Evolutionary conservation across 495 filamentous ascomycete genomes (phyloP).

Genomic region (Schizothecium vesticola): DNA sequence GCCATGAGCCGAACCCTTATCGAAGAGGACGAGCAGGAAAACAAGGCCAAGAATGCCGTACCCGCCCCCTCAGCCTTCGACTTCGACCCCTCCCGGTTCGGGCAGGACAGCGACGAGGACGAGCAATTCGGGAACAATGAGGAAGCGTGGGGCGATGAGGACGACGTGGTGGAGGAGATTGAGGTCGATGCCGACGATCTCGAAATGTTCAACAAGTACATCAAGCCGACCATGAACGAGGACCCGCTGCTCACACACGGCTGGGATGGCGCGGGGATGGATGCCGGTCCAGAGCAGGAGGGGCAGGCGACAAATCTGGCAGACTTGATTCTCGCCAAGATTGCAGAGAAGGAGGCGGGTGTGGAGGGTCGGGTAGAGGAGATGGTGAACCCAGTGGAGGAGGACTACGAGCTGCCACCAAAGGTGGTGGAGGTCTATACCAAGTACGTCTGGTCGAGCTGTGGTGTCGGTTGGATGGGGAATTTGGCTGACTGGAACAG

Average conservation of each 20-base stretch:
- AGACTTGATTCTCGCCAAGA: slow-evolving; percentile 88
- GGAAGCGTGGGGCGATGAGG: slow-evolving; percentile 62
- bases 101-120: slow-evolving; percentile 30
- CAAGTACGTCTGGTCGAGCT: slow-evolving; percentile 52
- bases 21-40: slow-evolving; percentile 56
- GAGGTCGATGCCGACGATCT: slow-evolving; percentile 88
- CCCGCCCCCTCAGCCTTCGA: slow-evolving; percentile 35
- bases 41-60: slow-evolving; percentile 5
- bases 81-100: slow-evolving; percentile 38
- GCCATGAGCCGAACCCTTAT: slow-evolving; percentile 77
- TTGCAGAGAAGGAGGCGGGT: slow-evolving; percentile 81
- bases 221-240: slow-evolving; percentile 54
- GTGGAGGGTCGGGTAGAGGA: slow-evolving; percentile 36
- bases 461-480: neutral
- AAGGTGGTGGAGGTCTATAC: slow-evolving; percentile 93
- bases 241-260: slow-evolving; percentile 48
- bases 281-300: slow-evolving; percentile 42
- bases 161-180: slow-evolving; percentile 67
- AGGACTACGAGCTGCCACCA: slow-evolving; percentile 78
- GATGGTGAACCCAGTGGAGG: slow-evolving; percentile 49
- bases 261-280: slow-evolving; percentile 38
- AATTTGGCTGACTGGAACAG: slow-evolving; percentile 34
- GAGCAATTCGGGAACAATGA: slow-evolving; percentile 48
- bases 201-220: slow-evolving; percentile 83
- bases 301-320: slow-evolving; percentile 72